Conservation (phyloP, 371 early-diverging fungal genomes). For the Haplosporangium sp. region DNA sequence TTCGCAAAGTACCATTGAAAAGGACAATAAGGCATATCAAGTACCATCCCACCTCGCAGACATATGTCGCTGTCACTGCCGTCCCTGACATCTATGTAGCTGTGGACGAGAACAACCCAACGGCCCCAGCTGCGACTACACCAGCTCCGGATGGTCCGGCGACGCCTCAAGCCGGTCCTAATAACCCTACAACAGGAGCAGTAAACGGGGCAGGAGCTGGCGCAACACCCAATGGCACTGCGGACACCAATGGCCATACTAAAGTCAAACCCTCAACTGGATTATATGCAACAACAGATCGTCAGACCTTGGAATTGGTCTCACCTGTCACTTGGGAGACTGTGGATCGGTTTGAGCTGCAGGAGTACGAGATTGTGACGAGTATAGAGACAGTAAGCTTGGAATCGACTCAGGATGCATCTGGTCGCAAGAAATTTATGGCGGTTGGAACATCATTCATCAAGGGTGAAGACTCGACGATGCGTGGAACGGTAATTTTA, state of each 20-base stretch:
- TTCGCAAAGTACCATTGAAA: slow-evolving; percentile 82
- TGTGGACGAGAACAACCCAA: slow-evolving; percentile 69
- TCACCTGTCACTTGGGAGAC: slow-evolving; percentile 97
- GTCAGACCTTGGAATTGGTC: slow-evolving; percentile 83
- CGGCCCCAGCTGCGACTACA: slow-evolving; percentile 50
- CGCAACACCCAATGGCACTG: slow-evolving; percentile 9
- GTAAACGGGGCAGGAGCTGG: not conserved
- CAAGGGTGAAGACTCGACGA: slow-evolving; percentile 93
- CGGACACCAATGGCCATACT: slow-evolving; percentile 18
- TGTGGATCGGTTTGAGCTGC: slow-evolving; percentile 84
- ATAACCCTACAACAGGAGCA: slow-evolving; percentile 19
- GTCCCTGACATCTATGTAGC: slow-evolving; percentile 70
- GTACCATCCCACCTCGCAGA: slow-evolving; percentile 86
- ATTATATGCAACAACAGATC: slow-evolving; percentile 73
- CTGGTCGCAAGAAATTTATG: slow-evolving; percentile 89
- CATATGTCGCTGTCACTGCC: slow-evolving; percentile 83
- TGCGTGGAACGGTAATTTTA: slow-evolving; percentile 84
- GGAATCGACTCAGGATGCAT: slow-evolving; percentile 88
- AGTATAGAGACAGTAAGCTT: slow-evolving; percentile 84
- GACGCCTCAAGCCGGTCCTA: not conserved
- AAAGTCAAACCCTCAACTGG: slow-evolving; percentile 60
- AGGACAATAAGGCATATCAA: slow-evolving; percentile 79
- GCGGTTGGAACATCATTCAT: slow-evolving; percentile 92
- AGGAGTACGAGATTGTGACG: slow-evolving; percentile 89
- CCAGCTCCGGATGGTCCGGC: slow-evolving; percentile 12